Evolutionary conservation across 2,329 filamentous ascomycete genomes (phyloP).

Genomic region (Xylaria multiplex): DNA sequence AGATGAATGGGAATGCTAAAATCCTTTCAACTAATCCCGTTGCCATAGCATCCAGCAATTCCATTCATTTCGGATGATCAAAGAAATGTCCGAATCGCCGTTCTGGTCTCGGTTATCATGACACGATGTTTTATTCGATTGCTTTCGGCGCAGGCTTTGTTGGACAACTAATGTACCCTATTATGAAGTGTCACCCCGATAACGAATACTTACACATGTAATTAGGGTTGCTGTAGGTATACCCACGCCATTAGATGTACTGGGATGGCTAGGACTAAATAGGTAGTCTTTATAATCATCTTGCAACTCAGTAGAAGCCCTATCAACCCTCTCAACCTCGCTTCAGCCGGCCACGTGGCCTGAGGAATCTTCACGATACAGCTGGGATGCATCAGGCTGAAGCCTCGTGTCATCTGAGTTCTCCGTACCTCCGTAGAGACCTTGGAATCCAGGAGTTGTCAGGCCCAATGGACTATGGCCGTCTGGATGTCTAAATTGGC

Average conservation of each 20-base stretch:
- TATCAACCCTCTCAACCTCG: not conserved
- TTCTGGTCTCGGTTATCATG: slow-evolving; percentile 15
- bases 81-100: not conserved
- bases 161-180: slow-evolving; percentile 3
- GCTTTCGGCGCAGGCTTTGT: slow-evolving; percentile 17
- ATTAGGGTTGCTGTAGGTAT: not conserved
- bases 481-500: slow-evolving; percentile 38
- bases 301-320: not conserved
- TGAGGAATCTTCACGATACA: slow-evolving; percentile 20
- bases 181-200: slow-evolving; percentile 10
- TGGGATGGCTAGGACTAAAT: not conserved
- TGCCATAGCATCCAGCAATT: slow-evolving; percentile 23
- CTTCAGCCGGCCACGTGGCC: slow-evolving; percentile 10
- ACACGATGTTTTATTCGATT: not conserved
- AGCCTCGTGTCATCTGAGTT: slow-evolving; percentile 57
- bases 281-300: not conserved
- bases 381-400: slow-evolving; percentile 45
- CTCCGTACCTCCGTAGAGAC: slow-evolving; percentile 60
- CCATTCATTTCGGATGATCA: slow-evolving; percentile 5
- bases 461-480: slow-evolving; percentile 53
- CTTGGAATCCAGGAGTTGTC: slow-evolving; percentile 55
- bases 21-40: slow-evolving; percentile 22
- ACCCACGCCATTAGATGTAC: not conserved
- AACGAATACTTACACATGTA: slow-evolving; percentile 8
- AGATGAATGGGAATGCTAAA: slow-evolving; percentile 9